These are phyloP conservation scores for Leccinum disarticulatum DNA, from an alignment of 768 basidiomycete genomes.

Conservation along the genomic window DNA sequence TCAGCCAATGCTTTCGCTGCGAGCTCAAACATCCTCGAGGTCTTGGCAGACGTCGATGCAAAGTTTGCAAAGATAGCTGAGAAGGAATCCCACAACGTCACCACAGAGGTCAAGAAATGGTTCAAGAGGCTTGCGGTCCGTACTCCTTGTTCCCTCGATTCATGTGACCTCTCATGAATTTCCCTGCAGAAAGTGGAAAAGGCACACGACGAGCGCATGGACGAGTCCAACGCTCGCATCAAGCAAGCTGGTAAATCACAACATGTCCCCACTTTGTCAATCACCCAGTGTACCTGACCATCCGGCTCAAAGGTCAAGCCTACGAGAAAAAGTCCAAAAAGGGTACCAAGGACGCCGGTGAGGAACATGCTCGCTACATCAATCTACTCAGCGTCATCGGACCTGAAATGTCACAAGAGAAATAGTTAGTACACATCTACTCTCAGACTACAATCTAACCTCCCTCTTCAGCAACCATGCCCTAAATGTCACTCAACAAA, in stretches of 20 bases:
- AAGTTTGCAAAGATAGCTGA: too few species aligned
- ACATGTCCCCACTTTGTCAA: not conserved
- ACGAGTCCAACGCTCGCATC: slow-evolving; percentile 65
- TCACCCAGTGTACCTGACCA: slow-evolving; percentile 5
- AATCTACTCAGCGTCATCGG: slow-evolving; percentile 66
- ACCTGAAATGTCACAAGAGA: too few species aligned
- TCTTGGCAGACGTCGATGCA: too few species aligned
- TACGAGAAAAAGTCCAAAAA: slow-evolving; percentile 85
- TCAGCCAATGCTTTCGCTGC: too few species aligned
- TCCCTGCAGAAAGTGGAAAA: slow-evolving; percentile 74
- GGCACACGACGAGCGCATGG: slow-evolving; percentile 68
- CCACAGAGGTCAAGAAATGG: slow-evolving; percentile 87
- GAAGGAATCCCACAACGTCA: too few species aligned
- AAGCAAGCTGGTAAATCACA: slow-evolving; percentile 66
- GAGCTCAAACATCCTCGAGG: too few species aligned
- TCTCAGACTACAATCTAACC: too few species aligned
- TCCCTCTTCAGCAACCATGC: too few species aligned
- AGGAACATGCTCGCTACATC: slow-evolving; percentile 79
- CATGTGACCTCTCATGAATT: not conserved
- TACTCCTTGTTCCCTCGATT: not conserved
- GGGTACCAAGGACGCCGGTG: slow-evolving; percentile 60
- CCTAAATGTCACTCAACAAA: too few species aligned
- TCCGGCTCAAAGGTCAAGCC: slow-evolving; percentile 47
- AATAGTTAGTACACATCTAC: too few species aligned
- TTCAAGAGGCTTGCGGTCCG: slow-evolving; percentile 80